A percentile compares a stretch with the other conserved stretches of the same genome.
Evolutionary conservation across 768 basidiomycete genomes (phyloP).

Genomic region (Mycena vitilis): DNA sequence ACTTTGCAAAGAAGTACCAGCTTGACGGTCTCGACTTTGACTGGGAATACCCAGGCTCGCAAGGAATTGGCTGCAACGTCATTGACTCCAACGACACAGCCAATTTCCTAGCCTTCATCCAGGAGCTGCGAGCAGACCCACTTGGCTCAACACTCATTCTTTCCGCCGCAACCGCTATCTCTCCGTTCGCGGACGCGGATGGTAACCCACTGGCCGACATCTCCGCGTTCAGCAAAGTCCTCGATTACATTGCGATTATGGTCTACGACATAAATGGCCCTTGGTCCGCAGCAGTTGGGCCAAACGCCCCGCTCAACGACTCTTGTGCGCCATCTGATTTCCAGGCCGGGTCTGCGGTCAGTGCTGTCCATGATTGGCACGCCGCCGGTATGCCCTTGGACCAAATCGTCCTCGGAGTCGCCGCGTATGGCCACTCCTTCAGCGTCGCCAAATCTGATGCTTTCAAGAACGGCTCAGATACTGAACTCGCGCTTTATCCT

Average conservation of each 20-base stretch:
- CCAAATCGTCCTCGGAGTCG: slow-evolving; percentile 80
- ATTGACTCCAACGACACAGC: slow-evolving; percentile 70
- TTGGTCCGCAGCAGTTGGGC: slow-evolving; percentile 70
- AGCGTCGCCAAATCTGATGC: slow-evolving; percentile 55
- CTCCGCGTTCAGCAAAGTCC: slow-evolving; percentile 73
- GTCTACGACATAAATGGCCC: slow-evolving; percentile 63
- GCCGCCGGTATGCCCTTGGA: slow-evolving; percentile 77
- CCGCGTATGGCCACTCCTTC: slow-evolving; percentile 85
- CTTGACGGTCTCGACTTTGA: slow-evolving; percentile 54
- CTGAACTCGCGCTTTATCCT: slow-evolving; percentile 57
- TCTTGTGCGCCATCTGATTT: slow-evolving; percentile 66
- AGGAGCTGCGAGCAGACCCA: slow-evolving; percentile 68
- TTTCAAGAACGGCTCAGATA: slow-evolving; percentile 41
- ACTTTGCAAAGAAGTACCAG: slow-evolving; percentile 15
- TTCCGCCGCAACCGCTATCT: slow-evolving; percentile 56
- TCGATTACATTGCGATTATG: slow-evolving; percentile 67
- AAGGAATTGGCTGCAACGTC: slow-evolving; percentile 79
- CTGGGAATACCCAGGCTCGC: slow-evolving; percentile 86
- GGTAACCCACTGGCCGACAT: slow-evolving; percentile 77
- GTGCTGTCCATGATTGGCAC: slow-evolving; percentile 79
- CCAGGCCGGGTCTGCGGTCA: slow-evolving; percentile 78
- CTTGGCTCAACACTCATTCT: slow-evolving; percentile 67
- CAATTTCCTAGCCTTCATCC: slow-evolving; percentile 84
- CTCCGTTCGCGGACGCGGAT: slow-evolving; percentile 58
- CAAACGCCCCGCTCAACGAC: slow-evolving; percentile 87